Evolutionary conservation across 768 basidiomycete genomes (phyloP).

Genomic region (Mycena metata): DNA sequence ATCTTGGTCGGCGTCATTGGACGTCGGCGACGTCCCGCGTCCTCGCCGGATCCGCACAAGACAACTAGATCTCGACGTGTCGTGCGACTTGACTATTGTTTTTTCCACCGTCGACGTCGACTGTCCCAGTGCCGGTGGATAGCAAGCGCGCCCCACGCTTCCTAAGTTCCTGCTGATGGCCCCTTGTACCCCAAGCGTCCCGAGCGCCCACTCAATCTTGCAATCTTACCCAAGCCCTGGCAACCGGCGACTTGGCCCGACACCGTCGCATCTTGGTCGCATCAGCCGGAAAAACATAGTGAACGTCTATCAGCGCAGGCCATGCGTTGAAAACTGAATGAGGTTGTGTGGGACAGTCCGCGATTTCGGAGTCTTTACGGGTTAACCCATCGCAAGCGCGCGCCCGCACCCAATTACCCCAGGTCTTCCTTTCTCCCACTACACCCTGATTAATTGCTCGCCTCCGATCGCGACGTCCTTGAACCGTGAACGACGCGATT

Average conservation of each 20-base stretch:
- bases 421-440: neutral
- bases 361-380: too few relatives aligned
- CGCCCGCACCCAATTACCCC: slow-evolving; percentile 4
- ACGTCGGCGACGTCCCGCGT: too few relatives aligned
- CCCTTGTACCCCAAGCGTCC: too few relatives aligned
- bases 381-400: neutral
- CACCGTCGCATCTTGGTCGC: slow-evolving; percentile 23
- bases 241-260: slow-evolving; percentile 16
- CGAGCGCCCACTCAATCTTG: neutral
- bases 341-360: neutral
- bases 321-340: slow-evolving; percentile 10
- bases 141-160: too few relatives aligned
- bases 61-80: too few relatives aligned
- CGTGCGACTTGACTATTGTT: too few relatives aligned
- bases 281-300: slow-evolving; percentile 18
- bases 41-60: too few relatives aligned
- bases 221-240: slow-evolving; percentile 1
- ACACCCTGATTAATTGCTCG: slow-evolving; percentile 26
- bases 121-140: too few relatives aligned
- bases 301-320: neutral
- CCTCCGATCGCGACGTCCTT: too few relatives aligned
- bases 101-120: too few relatives aligned
- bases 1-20: too few relatives aligned
- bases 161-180: too few relatives aligned
- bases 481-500: neutral